Percentiles rank a stretch among this genome's conserved stretches.
phyloP scores from a whole-genome alignment of 768 basidiomycete species.

The Pleurotus sapidus region DNA sequence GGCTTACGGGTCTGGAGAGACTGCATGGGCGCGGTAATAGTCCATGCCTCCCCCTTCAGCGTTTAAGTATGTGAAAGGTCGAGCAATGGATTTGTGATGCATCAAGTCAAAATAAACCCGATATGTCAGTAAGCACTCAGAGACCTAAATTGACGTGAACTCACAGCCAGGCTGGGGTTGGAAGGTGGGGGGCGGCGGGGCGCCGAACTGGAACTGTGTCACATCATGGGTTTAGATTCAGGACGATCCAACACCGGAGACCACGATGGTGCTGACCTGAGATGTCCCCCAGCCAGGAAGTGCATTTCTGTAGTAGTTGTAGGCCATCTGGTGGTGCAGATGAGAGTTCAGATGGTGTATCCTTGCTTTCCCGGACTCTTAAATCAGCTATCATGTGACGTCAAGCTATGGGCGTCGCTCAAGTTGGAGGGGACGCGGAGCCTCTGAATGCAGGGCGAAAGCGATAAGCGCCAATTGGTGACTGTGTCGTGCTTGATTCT shows the following conservation, averaged over 20 bases:
- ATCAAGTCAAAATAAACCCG: background rate
- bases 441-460: background rate
- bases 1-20: conserved; percentile 55
- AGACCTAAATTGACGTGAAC: conserved; percentile 21
- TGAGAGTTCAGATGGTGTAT: conserved; percentile 11
- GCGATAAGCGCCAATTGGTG: too few species aligned
- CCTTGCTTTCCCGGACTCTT: conserved; percentile 5
- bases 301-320: conserved; percentile 24
- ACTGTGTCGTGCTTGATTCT: too few species aligned
- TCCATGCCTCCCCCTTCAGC: conserved; percentile 58
- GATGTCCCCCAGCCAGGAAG: conserved; percentile 36
- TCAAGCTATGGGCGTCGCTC: background rate
- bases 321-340: conserved; percentile 21
- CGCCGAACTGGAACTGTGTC: conserved; percentile 39
- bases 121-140: conserved; percentile 10
- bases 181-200: conserved; percentile 35
- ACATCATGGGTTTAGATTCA: background rate
- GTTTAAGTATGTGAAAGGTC: conserved; percentile 5
- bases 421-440: background rate
- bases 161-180: conserved; percentile 54
- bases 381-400: conserved; percentile 12
- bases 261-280: conserved; percentile 18
- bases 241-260: conserved; percentile 12
- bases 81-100: background rate
- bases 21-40: conserved; percentile 62